Percentiles rank a stretch among this genome's conserved stretches.
phyloP scores from a whole-genome alignment of 2,329 filamentous ascomycete genomes.

The Aschersonia sp. region DNA sequence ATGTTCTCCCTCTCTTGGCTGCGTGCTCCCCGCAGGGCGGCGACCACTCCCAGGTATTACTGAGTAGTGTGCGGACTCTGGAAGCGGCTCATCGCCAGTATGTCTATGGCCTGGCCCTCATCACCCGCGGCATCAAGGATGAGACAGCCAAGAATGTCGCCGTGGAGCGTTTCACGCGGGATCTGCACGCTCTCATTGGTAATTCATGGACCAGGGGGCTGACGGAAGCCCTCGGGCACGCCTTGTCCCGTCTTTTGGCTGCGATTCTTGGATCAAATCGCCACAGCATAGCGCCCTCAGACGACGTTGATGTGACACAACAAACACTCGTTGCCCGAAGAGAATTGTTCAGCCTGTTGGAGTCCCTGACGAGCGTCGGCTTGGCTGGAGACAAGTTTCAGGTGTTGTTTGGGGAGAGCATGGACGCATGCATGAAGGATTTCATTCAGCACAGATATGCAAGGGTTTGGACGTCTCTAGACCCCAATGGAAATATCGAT shows the following conservation, averaged over 20 bases:
- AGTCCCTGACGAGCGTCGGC: constrained; percentile 48
- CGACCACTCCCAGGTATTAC: constrained; percentile 27
- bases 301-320: constrained; percentile 2
- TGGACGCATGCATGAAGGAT: constrained; percentile 49
- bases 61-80: constrained; percentile 40
- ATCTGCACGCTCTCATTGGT: constrained; percentile 49
- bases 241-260: constrained; percentile 38
- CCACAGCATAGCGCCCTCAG: neutral
- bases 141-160: constrained; percentile 20
- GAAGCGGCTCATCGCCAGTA: constrained; percentile 45
- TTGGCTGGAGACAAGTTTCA: constrained; percentile 56
- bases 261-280: constrained; percentile 25
- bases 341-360: constrained; percentile 40
- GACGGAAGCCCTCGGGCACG: constrained; percentile 35
- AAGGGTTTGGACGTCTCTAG: constrained; percentile 38
- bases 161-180: constrained; percentile 38
- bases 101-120: constrained; percentile 35
- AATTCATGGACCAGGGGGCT: constrained; percentile 44
- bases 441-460: constrained; percentile 49
- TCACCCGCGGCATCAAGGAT: constrained; percentile 31
- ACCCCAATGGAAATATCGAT: constrained; percentile 7
- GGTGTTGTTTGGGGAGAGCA: constrained; percentile 55
- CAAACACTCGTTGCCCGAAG: constrained; percentile 25
- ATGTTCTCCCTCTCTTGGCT: constrained; percentile 41
- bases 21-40: constrained; percentile 28